phyloP scores from a whole-genome alignment of 495 filamentous ascomycete species.

The Aspergillus egyptiacus region DNA sequence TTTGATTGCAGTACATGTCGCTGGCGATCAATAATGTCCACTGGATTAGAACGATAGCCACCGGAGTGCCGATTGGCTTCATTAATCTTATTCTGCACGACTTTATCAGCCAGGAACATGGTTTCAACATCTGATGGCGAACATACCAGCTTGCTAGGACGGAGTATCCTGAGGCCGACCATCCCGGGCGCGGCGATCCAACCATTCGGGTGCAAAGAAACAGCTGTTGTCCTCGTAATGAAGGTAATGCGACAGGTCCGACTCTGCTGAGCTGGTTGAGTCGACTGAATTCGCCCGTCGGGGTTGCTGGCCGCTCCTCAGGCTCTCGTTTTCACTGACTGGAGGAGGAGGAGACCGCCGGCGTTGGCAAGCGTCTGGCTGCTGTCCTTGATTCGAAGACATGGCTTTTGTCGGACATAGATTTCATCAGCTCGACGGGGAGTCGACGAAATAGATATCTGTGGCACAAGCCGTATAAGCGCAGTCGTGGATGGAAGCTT shows the following conservation, averaged over 20 bases:
- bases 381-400: constrained; percentile 3
- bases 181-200: constrained; percentile 15
- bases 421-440: neutral
- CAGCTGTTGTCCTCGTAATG: constrained; percentile 39
- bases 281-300: neutral
- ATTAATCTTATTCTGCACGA: too few relatives aligned
- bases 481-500: too few relatives aligned
- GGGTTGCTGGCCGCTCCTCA: neutral
- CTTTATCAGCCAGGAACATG: neutral
- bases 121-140: neutral
- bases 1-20: too few relatives aligned
- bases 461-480: constrained; percentile 2
- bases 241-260: constrained; percentile 28
- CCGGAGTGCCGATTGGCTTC: neutral
- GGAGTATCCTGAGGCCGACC: neutral
- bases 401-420: neutral
- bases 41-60: too few relatives aligned
- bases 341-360: neutral
- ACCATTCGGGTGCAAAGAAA: constrained; percentile 37
- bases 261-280: constrained; percentile 1
- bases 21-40: too few relatives aligned
- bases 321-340: neutral
- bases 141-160: neutral
- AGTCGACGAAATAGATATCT: neutral
- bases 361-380: neutral